Evolutionary conservation across 2,329 filamentous ascomycete genomes (phyloP).

Genomic region (Apiospora koreana): DNA sequence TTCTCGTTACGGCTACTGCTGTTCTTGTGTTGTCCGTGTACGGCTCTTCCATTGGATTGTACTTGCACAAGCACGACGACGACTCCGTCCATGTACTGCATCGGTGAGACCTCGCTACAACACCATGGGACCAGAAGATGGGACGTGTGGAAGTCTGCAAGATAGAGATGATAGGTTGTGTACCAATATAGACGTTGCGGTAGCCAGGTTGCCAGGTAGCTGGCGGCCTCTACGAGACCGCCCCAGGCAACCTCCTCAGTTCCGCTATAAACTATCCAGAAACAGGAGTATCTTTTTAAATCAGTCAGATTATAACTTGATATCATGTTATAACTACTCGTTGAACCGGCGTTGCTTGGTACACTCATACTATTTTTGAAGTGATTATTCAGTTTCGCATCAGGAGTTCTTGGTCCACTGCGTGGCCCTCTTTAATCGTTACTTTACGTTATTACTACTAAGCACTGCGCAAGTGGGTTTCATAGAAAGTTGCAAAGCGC

Average conservation of each 20-base stretch:
- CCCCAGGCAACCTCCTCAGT: background rate
- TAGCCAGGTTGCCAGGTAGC: background rate
- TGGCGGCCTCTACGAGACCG: background rate
- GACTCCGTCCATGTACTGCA: background rate
- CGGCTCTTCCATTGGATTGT: background rate
- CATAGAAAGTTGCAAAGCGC: background rate
- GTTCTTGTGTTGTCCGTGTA: background rate
- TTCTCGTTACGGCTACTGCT: background rate
- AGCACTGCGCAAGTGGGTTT: background rate
- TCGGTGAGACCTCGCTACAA: background rate
- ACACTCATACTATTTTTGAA: too few relatives aligned
- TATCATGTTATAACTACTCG: too few relatives aligned
- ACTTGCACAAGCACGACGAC: background rate
- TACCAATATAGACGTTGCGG: background rate
- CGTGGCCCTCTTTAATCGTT: too few relatives aligned
- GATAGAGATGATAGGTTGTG: background rate
- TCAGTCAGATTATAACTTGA: too few relatives aligned
- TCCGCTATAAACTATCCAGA: too few relatives aligned
- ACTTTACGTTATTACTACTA: background rate
- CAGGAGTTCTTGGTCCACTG: too few relatives aligned
- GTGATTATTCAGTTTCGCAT: too few relatives aligned
- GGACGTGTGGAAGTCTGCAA: background rate
- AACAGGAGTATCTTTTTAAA: too few relatives aligned
- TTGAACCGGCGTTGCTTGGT: too few relatives aligned
- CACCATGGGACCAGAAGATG: too few relatives aligned